phyloP scores from a whole-genome alignment of 73 alveolate genomes.

The Paramecium pentaurelia region DNA sequence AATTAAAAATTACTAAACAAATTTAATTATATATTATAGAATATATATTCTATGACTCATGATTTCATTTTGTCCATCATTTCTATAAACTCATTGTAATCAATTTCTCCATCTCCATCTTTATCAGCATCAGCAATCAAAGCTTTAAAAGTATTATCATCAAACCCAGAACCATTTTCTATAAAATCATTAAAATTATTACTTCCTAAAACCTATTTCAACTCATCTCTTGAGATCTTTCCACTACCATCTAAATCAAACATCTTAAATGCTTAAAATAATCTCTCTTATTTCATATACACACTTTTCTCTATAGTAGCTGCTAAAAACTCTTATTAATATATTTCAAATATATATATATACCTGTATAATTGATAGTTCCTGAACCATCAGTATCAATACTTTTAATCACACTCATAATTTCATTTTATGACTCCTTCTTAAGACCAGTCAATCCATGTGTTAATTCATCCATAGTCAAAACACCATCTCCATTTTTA shows the following conservation, averaged over 20 bases:
- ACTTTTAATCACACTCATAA: conserved; percentile 43
- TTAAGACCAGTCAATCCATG: conserved; percentile 63
- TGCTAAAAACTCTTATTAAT: conserved; percentile 48
- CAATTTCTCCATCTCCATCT: conserved; percentile 79
- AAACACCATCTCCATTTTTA: conserved; percentile 72
- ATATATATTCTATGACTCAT: neutral
- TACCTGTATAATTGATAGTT: conserved; percentile 60
- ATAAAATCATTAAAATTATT: neutral
- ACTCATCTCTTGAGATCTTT: conserved; percentile 65
- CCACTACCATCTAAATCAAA: conserved; percentile 70
- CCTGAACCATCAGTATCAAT: conserved; percentile 68
- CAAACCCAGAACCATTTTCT: neutral
- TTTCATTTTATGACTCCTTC: conserved; percentile 44
- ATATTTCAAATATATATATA: neutral
- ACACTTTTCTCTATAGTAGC: conserved; percentile 61
- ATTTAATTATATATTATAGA: neutral
- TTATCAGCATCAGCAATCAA: conserved; percentile 66
- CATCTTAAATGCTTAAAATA: conserved; percentile 64
- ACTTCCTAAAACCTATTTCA: conserved; percentile 59
- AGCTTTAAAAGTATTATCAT: conserved; percentile 58
- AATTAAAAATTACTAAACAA: neutral
- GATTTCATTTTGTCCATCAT: conserved; percentile 63
- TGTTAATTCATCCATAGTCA: conserved; percentile 67
- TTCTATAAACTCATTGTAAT: conserved; percentile 67
- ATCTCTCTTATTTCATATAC: conserved; percentile 59